phyloP scores from a whole-genome alignment of 805 yeast species.

The Yarrowia sp. region DNA sequence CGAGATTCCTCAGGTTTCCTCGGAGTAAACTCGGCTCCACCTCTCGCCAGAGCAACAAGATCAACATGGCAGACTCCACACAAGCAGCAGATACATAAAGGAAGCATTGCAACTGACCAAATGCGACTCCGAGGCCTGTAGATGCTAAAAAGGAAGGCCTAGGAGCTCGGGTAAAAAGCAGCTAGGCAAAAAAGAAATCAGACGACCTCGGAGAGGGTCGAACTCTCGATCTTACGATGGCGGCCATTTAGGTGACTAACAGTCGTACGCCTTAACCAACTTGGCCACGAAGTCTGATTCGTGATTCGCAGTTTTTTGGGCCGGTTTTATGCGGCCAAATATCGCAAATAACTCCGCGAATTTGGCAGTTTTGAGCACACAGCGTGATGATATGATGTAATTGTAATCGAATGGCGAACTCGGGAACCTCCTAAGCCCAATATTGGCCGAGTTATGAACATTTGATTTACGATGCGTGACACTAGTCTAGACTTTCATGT shows the following conservation, averaged over 20 bases:
- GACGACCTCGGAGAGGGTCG: conserved; percentile 26
- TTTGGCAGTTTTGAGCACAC: neutral
- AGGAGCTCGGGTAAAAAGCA: neutral
- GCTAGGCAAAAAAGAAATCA: conserved; percentile 1
- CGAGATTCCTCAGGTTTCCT: no score
- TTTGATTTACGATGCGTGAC: no score
- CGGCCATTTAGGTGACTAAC: conserved; percentile 14
- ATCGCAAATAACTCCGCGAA: neutral
- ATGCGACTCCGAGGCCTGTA: neutral
- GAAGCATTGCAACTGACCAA: conserved; percentile 11
- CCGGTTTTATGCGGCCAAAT: neutral
- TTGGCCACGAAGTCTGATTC: conserved; percentile 25
- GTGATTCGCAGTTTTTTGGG: neutral
- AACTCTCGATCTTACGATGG: conserved; percentile 21
- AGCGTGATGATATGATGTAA: no score
- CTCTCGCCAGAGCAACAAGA: neutral
- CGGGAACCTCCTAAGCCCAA: neutral
- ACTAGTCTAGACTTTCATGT: no score
- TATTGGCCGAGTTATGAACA: no score
- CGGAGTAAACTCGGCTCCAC: no score
- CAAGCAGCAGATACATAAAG: neutral
- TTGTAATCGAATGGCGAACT: neutral
- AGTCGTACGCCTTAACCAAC: conserved; percentile 25
- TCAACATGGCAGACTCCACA: neutral
- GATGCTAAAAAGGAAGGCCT: neutral